phyloP scores from a whole-genome alignment of 192 early-diverging fungal genomes.

The Thamnidium elegans region DNA sequence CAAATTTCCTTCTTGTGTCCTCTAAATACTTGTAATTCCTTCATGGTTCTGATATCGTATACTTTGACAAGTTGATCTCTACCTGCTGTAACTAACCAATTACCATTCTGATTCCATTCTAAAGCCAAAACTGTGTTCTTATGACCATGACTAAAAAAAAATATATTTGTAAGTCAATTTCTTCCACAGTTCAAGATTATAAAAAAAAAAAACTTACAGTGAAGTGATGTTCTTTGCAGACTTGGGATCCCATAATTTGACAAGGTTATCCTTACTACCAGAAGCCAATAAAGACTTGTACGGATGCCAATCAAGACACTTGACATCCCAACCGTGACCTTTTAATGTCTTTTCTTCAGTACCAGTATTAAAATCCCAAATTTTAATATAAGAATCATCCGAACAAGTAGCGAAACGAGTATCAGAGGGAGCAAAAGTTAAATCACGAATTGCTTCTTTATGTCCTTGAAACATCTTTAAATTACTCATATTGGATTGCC shows the following conservation, averaged over 20 bases:
- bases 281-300: slow-evolving; percentile 88
- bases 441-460: slow-evolving; percentile 84
- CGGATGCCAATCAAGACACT: slow-evolving; percentile 97
- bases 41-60: slow-evolving; percentile 93
- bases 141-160: slow-evolving; percentile 72
- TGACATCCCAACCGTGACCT: slow-evolving; percentile 97
- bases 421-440: slow-evolving; percentile 90
- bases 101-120: slow-evolving; percentile 96
- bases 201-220: slow-evolving; percentile 49
- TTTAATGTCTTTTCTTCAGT: slow-evolving; percentile 76
- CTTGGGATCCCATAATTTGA: slow-evolving; percentile 98
- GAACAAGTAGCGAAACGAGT: slow-evolving; percentile 93
- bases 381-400: slow-evolving; percentile 93
- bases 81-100: slow-evolving; percentile 90
- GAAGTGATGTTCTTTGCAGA: slow-evolving; percentile 81
- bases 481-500: slow-evolving; percentile 95
- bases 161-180: background rate
- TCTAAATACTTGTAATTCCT: slow-evolving; percentile 81
- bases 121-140: slow-evolving; percentile 89
- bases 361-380: slow-evolving; percentile 91
- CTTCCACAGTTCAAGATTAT: background rate
- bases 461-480: slow-evolving; percentile 86
- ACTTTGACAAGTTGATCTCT: slow-evolving; percentile 90
- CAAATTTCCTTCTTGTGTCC: slow-evolving; percentile 88
- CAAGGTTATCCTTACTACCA: slow-evolving; percentile 91